Conservation (phyloP, 1,284 basidiomycete species). For the Puccinia triticina region DNA sequence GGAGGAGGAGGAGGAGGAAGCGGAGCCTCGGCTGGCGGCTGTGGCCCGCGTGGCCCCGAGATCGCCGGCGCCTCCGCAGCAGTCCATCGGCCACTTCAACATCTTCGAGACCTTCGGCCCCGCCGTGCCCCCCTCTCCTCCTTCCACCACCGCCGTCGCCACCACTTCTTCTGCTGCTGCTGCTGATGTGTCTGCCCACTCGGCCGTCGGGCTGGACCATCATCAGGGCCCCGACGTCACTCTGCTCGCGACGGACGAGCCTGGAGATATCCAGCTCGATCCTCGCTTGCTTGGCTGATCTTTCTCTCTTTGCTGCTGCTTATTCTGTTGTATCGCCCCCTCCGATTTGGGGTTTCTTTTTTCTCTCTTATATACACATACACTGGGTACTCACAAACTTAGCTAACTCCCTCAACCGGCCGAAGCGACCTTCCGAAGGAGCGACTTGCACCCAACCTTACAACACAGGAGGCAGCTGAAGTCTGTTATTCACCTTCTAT, state of each 20-base stretch:
- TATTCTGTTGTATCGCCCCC: no score
- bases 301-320: neutral
- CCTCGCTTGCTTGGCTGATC: conserved; percentile 17
- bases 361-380: no score
- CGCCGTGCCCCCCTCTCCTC: neutral
- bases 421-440: no score
- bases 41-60: neutral
- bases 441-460: no score
- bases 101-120: conserved; percentile 22
- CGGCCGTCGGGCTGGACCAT: neutral
- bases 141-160: neutral
- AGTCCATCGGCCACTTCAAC: neutral
- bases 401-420: no score
- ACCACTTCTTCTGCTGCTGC: neutral
- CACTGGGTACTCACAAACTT: no score
- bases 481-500: no score
- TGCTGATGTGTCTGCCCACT: neutral
- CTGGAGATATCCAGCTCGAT: neutral
- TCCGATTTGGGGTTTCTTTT: no score
- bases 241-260: neutral
- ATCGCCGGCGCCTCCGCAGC: no score
- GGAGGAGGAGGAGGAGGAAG: neutral
- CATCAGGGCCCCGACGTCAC: neutral
- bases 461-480: no score
- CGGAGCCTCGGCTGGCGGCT: neutral